phyloP scores from a whole-genome alignment of 2,329 filamentous ascomycete species.

The Diaporthe nobilis region DNA sequence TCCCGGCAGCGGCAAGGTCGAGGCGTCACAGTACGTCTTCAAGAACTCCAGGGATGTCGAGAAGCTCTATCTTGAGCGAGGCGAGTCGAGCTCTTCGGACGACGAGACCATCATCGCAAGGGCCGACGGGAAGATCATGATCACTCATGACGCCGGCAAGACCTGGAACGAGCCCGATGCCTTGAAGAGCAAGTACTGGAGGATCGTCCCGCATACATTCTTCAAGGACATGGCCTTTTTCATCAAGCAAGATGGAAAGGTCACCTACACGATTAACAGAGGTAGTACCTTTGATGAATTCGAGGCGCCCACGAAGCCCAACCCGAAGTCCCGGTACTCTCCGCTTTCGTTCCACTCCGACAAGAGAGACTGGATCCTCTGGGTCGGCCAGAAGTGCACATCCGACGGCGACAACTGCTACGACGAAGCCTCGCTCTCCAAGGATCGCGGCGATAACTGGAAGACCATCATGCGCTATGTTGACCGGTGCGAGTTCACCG shows the following conservation, averaged over 20 bases:
- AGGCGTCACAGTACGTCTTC: slow-evolving; percentile 73
- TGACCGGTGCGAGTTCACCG: slow-evolving; percentile 88
- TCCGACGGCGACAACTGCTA: slow-evolving; percentile 70
- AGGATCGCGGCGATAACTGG: slow-evolving; percentile 87
- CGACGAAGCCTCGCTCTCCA: slow-evolving; percentile 80
- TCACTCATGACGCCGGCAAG: slow-evolving; percentile 91
- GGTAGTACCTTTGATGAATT: slow-evolving; percentile 82
- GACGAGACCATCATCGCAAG: slow-evolving; percentile 81
- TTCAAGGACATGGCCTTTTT: slow-evolving; percentile 91
- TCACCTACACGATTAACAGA: slow-evolving; percentile 87
- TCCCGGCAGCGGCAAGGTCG: slow-evolving; percentile 77
- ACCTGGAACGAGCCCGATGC: slow-evolving; percentile 77
- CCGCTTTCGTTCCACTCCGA: slow-evolving; percentile 86
- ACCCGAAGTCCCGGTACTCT: slow-evolving; percentile 50
- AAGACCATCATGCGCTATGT: slow-evolving; percentile 80
- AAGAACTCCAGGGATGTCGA: slow-evolving; percentile 59
- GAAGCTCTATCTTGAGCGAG: slow-evolving; percentile 84
- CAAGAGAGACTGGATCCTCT: slow-evolving; percentile 91
- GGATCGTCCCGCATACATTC: slow-evolving; percentile 83
- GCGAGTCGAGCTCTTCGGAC: slow-evolving; percentile 69
- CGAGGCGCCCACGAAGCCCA: slow-evolving; percentile 72
- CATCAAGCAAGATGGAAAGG: slow-evolving; percentile 75
- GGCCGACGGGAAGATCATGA: slow-evolving; percentile 72
- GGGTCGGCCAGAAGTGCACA: slow-evolving; percentile 83
- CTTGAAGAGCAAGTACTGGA: slow-evolving; percentile 78